Base-by-base conservation (phyloP, 164 flowering plant species). In the Tetrastigma voinierianum region DNA sequence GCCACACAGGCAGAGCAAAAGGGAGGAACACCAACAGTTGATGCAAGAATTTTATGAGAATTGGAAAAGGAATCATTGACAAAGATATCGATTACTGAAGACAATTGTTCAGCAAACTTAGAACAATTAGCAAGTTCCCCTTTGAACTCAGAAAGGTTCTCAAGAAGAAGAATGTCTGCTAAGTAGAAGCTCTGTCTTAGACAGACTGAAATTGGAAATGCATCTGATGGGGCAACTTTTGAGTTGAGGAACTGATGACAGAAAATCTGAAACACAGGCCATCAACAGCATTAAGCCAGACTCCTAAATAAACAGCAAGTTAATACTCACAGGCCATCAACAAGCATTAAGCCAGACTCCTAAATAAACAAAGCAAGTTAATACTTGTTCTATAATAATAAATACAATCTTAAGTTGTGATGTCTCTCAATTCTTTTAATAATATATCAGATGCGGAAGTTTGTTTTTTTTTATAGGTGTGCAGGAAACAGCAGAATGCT, bases 21-120 rank as follows among this genome's bases (percentile, higher is more conserved):
- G 32, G 87, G 78, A 70, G 96, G 55, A 74, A 88, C 72, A 55
- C 91, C 97, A 80, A 89, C 90, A 43, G 90, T 90, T 65, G 98
- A 93, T 62, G 97, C 91, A 68, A 93, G 91, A 67, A 85, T 66
- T 80, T 83, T 93, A 74, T 89, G 98, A 69, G 92, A 88, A 48
- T 67, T 78, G 51, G 90, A 86, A 71, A 93, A 86, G 43, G 87
- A 76, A 65, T 90, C 98, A 81, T 93, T 93, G 44, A 93, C 92
- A 77, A 93, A 86, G 68, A 93, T 84, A 79, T 89, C 96, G 65
- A 89, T 86, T 67, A 83, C 89, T 58, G 79, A 80, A 57, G 92
- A 76, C 57, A 90, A 67, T 21, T 66, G 61, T 77, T 80, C 55
- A 57, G 96, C 74, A 71, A 93, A 90, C 40, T 68, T 68, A 57